Base-by-base conservation (phyloP, 1,284 basidiomycete genomes). In the Austropuccinia psidii region DNA sequence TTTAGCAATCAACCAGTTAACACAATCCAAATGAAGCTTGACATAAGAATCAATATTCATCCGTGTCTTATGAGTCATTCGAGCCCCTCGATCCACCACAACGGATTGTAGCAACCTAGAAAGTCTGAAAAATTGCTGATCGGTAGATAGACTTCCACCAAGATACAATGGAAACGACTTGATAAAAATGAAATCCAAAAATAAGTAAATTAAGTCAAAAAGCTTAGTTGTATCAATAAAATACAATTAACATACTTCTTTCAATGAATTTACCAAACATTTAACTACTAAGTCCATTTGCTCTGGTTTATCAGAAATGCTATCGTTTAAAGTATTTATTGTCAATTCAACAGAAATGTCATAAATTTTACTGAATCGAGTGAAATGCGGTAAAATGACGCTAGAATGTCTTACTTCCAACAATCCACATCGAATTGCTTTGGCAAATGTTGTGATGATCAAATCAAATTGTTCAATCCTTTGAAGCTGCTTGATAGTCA, bases 51-150 rank as follows among this genome's bases (percentile, higher is more conserved):
- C 45, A 0, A 77, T 54, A 61, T 78, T 75, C 49, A 80, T 76
- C 58, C 76, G 75, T 45, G 75, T 66, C 33, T 77, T 65, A n/a
- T 77, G 75, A 9, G 76, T 77, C 62, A 80, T 76, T 19, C 78
- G 76, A 0, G 78, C 77, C n/a, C 79, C 79, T n/a, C 78, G 76
- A 8, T 78, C 74, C 19, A 80, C 76, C 19, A 80, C 68, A 0
- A 75, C 75, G 15, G 77, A 77, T 8, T 76, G 77, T 13, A 79
- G 61, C 35, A 78, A 75, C 15, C 78, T 75, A 2, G 75, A 77
- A 2, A 80, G 75, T 21, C 76, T 76, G 7, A 80, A 67, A 74
- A 79, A 79, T 3, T 73, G 69, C 7, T 73, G 58, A 52, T 73
- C 69, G 13, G 58, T 61, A 27, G 37, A 58, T 13, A n/a, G 29